Percentiles rank a stretch among this genome's conserved stretches.
Conservation (phyloP, 345 rosid species). For the Eucalyptus polybractea region DNA sequence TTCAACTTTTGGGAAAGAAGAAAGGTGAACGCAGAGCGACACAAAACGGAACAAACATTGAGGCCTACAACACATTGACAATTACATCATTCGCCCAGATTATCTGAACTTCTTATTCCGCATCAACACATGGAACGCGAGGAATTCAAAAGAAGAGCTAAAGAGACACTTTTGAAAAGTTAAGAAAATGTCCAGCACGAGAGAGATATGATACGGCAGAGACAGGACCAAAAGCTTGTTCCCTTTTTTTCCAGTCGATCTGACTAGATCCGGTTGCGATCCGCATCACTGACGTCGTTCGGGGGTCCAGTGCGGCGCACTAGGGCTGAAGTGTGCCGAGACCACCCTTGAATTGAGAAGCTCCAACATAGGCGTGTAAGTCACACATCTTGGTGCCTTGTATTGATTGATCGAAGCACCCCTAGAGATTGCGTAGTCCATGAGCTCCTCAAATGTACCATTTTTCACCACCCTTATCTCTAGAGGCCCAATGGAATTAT, state of each 20-base stretch:
- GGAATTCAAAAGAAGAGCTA: not conserved
- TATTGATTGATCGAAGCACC: conserved; percentile 93
- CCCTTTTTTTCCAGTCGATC: not conserved
- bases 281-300: conserved; percentile 8
- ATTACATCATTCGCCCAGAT: not conserved
- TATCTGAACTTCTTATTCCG: not conserved
- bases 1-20: not conserved
- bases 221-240: not conserved
- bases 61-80: not conserved
- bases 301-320: conserved; percentile 63
- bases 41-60: not conserved
- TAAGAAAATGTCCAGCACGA: not conserved
- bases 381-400: conserved; percentile 87
- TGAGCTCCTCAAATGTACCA: conserved; percentile 83
- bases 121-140: not conserved
- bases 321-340: conserved; percentile 56
- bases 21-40: not conserved
- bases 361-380: conserved; percentile 62
- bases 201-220: not conserved
- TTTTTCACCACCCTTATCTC: conserved; percentile 65
- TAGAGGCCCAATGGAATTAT: conserved; percentile 63
- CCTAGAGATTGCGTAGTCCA: conserved; percentile 85
- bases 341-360: conserved; percentile 58
- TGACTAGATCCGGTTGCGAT: not conserved
- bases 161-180: not conserved